Conservation (phyloP, 2,329 filamentous ascomycete species). For the Trichothecium sympodiale region DNA sequence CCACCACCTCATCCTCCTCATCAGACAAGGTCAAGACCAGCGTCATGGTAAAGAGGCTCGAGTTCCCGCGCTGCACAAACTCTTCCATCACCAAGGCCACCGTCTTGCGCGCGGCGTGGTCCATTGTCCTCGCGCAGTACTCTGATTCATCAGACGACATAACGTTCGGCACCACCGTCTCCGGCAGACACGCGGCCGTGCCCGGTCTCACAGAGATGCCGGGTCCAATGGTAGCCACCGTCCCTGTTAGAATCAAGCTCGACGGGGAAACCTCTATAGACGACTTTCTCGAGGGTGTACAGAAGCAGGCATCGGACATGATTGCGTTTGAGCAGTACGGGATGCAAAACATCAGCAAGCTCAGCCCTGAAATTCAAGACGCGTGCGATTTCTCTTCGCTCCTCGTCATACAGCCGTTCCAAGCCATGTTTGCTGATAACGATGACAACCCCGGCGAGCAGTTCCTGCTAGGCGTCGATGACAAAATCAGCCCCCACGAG, state of each 20-base stretch:
- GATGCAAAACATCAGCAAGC: conserved; percentile 7
- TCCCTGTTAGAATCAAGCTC: conserved; percentile 8
- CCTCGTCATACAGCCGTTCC: conserved; percentile 1
- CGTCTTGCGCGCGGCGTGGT: conserved; percentile 17
- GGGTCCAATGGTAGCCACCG: conserved; percentile 9
- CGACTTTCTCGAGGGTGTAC: conserved; percentile 7
- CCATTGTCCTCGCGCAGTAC: conserved; percentile 9
- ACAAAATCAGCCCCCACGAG: too few relatives aligned
- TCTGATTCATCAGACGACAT: conserved; percentile 11
- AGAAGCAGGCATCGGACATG: conserved; percentile 9
- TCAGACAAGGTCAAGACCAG: neutral
- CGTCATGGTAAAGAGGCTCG: neutral
- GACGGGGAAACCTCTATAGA: conserved; percentile 3
- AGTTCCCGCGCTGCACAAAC: neutral
- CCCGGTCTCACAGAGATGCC: conserved; percentile 6
- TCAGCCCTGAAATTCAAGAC: conserved; percentile 6
- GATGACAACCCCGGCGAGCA: neutral
- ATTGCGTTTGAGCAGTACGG: conserved; percentile 13
- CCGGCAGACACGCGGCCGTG: conserved; percentile 13
- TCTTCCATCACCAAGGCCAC: conserved; percentile 9
- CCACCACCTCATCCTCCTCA: neutral
- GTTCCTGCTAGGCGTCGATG: too few relatives aligned
- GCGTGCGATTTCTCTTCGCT: conserved; percentile 3
- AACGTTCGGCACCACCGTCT: conserved; percentile 13
- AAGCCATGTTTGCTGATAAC: neutral